phyloP scores from a whole-genome alignment of 352 stramenopile species.

The Stephanocyclus meneghinianus region DNA sequence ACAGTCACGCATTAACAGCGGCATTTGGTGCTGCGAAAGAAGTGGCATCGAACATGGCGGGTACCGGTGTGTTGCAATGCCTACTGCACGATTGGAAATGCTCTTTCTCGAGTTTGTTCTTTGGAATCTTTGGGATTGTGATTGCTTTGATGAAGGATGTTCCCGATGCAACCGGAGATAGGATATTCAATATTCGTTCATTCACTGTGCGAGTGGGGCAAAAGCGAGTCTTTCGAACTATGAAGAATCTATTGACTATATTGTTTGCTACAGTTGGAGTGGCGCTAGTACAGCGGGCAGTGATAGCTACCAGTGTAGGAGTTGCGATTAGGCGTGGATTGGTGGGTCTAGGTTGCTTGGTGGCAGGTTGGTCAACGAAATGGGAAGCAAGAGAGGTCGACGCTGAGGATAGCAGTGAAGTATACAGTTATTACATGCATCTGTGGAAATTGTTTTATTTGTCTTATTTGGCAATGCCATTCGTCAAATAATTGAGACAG shows the following conservation, averaged over 20 bases:
- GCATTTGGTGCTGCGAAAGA: conserved; percentile 43
- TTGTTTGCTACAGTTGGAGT: conserved; percentile 64
- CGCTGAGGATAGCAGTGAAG: conserved; percentile 68
- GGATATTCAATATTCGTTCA: conserved; percentile 78
- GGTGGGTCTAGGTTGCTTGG: conserved; percentile 55
- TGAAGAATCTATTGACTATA: conserved; percentile 62
- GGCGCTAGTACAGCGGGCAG: conserved; percentile 55
- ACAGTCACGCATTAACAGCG: conserved; percentile 74
- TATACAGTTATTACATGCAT: conserved; percentile 83
- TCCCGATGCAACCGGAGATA: conserved; percentile 83
- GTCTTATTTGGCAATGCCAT: conserved; percentile 73
- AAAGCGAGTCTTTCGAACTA: conserved; percentile 71
- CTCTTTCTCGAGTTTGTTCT: conserved; percentile 73
- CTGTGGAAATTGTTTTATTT: conserved; percentile 84
- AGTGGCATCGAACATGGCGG: conserved; percentile 10
- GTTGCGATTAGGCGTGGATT: conserved; percentile 44
- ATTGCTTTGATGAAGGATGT: conserved; percentile 88
- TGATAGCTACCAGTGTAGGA: conserved; percentile 15
- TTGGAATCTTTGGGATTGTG: conserved; percentile 80
- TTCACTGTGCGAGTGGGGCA: conserved; percentile 83
- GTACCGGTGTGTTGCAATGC: conserved; percentile 55
- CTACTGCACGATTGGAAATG: conserved; percentile 62
- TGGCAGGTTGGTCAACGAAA: conserved; percentile 59
- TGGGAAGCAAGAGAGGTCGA: conserved; percentile 63
- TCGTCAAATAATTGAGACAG: conserved; percentile 54